Base-by-base conservation (phyloP, 1,284 basidiomycete species). In the Inonotus hispidus region DNA sequence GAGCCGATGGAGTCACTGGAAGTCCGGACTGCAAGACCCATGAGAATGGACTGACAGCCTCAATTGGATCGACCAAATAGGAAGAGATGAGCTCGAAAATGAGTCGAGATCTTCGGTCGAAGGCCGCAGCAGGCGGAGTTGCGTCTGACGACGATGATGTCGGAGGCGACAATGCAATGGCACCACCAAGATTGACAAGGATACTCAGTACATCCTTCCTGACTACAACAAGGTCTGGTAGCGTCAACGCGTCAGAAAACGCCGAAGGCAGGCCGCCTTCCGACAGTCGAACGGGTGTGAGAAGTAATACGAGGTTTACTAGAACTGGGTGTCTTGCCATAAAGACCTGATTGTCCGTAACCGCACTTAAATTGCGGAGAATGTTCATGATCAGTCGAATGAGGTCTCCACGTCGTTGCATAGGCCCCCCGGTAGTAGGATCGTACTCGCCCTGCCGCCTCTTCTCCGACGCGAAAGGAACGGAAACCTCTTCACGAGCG, bases 311-410 rank as follows among this genome's bases (percentile, higher is more conserved):
- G 50, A 90, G 70, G 64, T 85, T 81, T 46, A 95, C 73, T 14
- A 92, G 72, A 52, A 85, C 78, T 4, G 82, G 79, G 61, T 90
- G 85, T 25, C 77, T 79, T 2, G 87, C 83, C 71, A 97, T 79
- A 68, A 82, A 85, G 32, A 76, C 74, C 60, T 80, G 75, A 69
- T 97, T 98, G 62, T 95, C 90, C 3, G 77, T 76, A 64, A 89
- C 77, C 58, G 84, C 77, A 6, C 92, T 85, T 64, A 97, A 80
- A 74, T 97, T 98, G 54, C 93, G 90, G 56, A 98, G 75, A 66
- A 98, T 87, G 69, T 92, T 94, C 53, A 89, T 72, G 46, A 91
- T 79, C 1, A 87, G 77, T 32, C 94, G 78, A 46, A 95, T 79
- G 55, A 87, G 74, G 62, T 90, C 87, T 27, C 80, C 86, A 32